Conservation (phyloP, 1,284 basidiomycete species). For the Cutaneotrichosporon spelunceum region DNA sequence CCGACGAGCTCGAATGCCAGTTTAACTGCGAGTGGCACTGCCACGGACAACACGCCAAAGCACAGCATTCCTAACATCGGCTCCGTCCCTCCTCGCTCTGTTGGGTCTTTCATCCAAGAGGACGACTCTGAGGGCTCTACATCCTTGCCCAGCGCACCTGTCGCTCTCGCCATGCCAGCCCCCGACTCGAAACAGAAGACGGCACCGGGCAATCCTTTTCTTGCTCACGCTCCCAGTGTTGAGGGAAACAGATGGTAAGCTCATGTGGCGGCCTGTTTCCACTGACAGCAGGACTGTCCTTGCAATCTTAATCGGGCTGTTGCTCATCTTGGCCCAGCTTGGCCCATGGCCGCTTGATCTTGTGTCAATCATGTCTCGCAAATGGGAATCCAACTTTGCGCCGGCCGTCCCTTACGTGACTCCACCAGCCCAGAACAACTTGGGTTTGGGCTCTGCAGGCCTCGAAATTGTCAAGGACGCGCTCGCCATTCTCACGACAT, state of each 20-base stretch:
- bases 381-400: background rate
- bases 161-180: background rate
- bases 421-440: background rate
- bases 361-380: constrained; percentile 2
- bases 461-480: constrained; percentile 14
- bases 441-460: constrained; percentile 2
- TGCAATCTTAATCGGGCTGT: background rate
- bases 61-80: constrained; percentile 9
- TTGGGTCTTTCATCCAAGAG: background rate
- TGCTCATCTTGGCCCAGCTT: constrained; percentile 9
- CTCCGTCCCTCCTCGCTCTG: background rate
- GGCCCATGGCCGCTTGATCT: constrained; percentile 1
- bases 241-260: constrained; percentile 13
- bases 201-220: constrained; percentile 1
- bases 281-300: constrained; percentile 16
- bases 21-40: background rate
- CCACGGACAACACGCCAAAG: constrained; percentile 5
- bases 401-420: background rate
- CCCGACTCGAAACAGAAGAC: background rate
- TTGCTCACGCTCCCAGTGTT: constrained; percentile 9
- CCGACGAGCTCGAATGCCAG: constrained; percentile 14
- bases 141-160: background rate
- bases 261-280: fast-evolving
- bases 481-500: background rate
- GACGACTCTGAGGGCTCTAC: background rate